These are phyloP conservation scores for Astrocystis sublimbata DNA, from an alignment of 495 filamentous ascomycete genomes.

Conservation along the genomic window DNA sequence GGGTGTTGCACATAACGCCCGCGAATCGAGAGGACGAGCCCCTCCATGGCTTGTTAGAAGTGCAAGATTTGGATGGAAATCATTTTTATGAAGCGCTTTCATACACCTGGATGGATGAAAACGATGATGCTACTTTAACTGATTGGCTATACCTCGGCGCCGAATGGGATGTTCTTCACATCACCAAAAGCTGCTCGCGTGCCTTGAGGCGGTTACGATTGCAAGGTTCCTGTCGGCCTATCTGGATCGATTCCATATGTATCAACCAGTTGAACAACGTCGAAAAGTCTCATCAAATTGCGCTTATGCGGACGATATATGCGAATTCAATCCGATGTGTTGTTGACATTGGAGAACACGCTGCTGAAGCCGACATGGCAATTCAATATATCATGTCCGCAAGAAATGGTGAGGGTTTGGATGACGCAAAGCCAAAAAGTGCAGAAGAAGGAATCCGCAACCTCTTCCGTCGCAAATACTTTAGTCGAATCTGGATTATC, in stretches of 20 bases:
- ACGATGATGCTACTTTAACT: neutral
- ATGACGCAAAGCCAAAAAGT: neutral
- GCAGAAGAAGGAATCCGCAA: neutral
- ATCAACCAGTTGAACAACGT: neutral
- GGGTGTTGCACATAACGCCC: neutral
- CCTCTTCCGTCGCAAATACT: neutral
- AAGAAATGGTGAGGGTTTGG: neutral
- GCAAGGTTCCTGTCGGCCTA: neutral
- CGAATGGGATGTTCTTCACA: neutral
- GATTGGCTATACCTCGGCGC: neutral
- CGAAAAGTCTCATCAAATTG: neutral
- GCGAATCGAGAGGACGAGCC: neutral
- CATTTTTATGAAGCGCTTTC: neutral
- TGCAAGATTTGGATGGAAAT: neutral
- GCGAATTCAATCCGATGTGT: neutral
- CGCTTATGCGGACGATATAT: neutral
- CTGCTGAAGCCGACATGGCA: neutral
- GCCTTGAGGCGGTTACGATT: neutral
- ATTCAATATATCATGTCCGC: neutral
- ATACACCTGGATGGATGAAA: neutral
- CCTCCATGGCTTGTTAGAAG: neutral
- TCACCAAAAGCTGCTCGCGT: neutral
- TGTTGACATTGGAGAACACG: neutral
- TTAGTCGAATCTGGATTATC: neutral
- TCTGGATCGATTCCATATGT: neutral